Percentiles rank a stretch among this genome's conserved stretches.
These are phyloP conservation scores for Huntiella omanensis DNA, from an alignment of 2,329 filamentous ascomycete species.

Conservation along the genomic window DNA sequence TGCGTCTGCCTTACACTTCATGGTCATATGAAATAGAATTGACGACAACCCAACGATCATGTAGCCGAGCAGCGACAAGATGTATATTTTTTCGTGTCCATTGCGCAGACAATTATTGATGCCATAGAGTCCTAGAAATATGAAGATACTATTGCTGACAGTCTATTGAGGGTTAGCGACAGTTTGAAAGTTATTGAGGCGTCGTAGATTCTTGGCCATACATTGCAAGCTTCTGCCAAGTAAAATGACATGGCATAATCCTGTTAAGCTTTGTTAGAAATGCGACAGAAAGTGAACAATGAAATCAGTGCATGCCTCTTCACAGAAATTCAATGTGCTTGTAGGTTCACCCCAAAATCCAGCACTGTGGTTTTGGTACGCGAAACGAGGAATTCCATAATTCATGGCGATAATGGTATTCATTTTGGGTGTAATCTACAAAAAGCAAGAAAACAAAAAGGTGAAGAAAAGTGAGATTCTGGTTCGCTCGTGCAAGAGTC, in stretches of 20 bases:
- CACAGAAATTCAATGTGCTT: conserved; percentile 60
- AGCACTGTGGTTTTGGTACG: background rate
- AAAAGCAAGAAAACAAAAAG: too few species aligned
- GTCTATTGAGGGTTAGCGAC: conserved; percentile 29
- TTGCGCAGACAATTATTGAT: conserved; percentile 53
- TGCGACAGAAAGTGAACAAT: background rate
- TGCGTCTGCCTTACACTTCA: conserved; percentile 28
- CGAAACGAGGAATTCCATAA: background rate
- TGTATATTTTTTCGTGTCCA: conserved; percentile 57
- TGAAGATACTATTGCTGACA: conserved; percentile 64
- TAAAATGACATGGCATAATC: conserved; percentile 56
- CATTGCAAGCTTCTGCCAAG: conserved; percentile 57
- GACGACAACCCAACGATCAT: conserved; percentile 35
- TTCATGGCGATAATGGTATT: background rate
- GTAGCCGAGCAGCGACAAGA: conserved; percentile 40
- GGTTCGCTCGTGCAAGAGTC: too few species aligned
- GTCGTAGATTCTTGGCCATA: conserved; percentile 11
- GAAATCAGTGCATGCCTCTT: conserved; percentile 38
- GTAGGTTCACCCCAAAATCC: conserved; percentile 54
- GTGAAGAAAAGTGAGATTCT: too few species aligned
- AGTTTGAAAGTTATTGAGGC: background rate
- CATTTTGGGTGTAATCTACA: too few species aligned
- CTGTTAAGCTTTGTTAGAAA: conserved; percentile 13
- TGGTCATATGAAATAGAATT: conserved; percentile 35
- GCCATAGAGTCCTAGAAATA: conserved; percentile 59